Conservation (phyloP, 2,329 filamentous ascomycete genomes). For the Penicillium occitanis region DNA sequence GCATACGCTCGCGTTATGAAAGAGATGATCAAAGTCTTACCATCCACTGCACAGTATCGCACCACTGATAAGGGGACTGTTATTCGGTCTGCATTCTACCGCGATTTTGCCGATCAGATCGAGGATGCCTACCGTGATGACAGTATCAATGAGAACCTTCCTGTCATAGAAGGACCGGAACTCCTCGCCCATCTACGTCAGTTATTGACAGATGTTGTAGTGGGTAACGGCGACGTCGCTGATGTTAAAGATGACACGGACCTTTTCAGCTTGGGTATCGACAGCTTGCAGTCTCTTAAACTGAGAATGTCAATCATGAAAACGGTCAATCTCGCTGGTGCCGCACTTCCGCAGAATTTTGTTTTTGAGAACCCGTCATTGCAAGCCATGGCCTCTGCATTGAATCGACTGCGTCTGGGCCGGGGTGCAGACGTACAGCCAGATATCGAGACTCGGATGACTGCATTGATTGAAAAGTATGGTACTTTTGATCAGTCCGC, state of each 20-base stretch:
- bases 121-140: slow-evolving; percentile 42
- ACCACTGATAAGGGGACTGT: slow-evolving; percentile 59
- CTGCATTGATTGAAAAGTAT: not conserved
- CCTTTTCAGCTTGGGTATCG: slow-evolving; percentile 59
- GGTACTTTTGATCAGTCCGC: not conserved
- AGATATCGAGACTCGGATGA: not conserved
- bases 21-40: slow-evolving; percentile 55
- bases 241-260: slow-evolving; percentile 48
- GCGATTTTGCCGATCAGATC: slow-evolving; percentile 51
- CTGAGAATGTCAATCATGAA: slow-evolving; percentile 55
- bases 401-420: not conserved
- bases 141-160: slow-evolving; percentile 23
- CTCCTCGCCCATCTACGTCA: not conserved
- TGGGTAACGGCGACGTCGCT: slow-evolving; percentile 26
- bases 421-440: not conserved
- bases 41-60: slow-evolving; percentile 48
- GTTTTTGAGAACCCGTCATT: not conserved
- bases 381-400: not conserved
- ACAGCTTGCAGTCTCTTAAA: slow-evolving; percentile 59
- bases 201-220: not conserved
- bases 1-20: slow-evolving; percentile 55
- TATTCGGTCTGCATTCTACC: slow-evolving; percentile 54
- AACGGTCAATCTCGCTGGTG: slow-evolving; percentile 17
- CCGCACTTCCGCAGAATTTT: not conserved
- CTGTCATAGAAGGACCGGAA: not conserved